A percentile compares a stretch with the other conserved stretches of the same genome.
Conservation (phyloP, 73 alveolate genomes). For the Paramecium sonneborni region DNA sequence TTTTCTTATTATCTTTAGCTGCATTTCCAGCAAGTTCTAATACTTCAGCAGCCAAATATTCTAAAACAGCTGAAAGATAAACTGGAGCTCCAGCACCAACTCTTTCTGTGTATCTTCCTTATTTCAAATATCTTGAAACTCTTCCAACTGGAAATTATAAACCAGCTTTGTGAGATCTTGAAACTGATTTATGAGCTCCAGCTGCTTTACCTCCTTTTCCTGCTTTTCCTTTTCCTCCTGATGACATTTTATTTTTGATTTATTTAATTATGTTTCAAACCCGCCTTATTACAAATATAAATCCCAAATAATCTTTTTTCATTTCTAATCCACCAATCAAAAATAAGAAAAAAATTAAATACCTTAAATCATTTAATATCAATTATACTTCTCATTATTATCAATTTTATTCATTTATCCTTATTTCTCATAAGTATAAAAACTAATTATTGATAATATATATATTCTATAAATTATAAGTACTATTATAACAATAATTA, state of each 20-base stretch:
- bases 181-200: slow-evolving; percentile 77
- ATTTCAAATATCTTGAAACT: slow-evolving; percentile 82
- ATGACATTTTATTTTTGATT: slow-evolving; percentile 45
- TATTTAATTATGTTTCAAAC: background rate
- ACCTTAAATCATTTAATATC: background rate
- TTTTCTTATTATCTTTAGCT: slow-evolving; percentile 87
- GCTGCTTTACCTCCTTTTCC: slow-evolving; percentile 87
- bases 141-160: slow-evolving; percentile 91
- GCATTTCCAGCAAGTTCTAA: slow-evolving; percentile 88
- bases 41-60: slow-evolving; percentile 87
- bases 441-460: background rate
- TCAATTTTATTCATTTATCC: background rate
- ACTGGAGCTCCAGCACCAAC: slow-evolving; percentile 94
- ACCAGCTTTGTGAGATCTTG: slow-evolving; percentile 84
- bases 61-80: slow-evolving; percentile 83
- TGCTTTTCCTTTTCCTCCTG: slow-evolving; percentile 80
- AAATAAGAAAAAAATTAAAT: background rate
- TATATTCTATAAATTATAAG: background rate
- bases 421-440: background rate
- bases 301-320: slow-evolving; percentile 11
- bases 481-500: background rate
- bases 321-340: background rate
- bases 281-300: slow-evolving; percentile 9
- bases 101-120: slow-evolving; percentile 90
- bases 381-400: background rate